Base-by-base conservation (phyloP, 2,329 filamentous ascomycete genomes). In the Trichoderma cornu-damae region DNA sequence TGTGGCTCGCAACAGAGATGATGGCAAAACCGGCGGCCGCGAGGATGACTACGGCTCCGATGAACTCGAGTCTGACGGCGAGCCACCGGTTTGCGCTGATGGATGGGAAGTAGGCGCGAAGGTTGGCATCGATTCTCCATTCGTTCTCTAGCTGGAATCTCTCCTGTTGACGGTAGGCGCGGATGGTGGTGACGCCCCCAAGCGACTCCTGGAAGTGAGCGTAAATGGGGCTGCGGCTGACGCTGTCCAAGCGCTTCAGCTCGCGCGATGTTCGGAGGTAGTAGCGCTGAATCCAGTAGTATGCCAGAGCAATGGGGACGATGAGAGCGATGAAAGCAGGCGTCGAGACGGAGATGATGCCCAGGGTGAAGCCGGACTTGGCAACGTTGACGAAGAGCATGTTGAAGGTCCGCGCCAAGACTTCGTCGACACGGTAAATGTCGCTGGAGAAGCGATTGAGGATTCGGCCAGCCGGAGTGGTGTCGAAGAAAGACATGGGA, bases 401-500 rank as follows among this genome's bases (percentile, higher is more conserved):
- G 74, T 97, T 97, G 79, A 99, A 99, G 12, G 91, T 96, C 63
- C 95, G 87, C 62, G 94, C 93, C 65, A 99, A 82, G 40, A 97
- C 89, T 76, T 99, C 90, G 69, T 96, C 91, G 32, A 97, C 87
- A 58, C 82, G 81, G 72, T 91, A 90, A 59, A 90, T 86, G 69
- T 92, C 86, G 73, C 85, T 85, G 14, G 93, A 97, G 72, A 99
- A 99, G 55, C 94, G 83, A 72, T 99, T 99, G 59, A 99, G 78
- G 66, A 99, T 96, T 58, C 95, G 86, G n/a, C 94, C 94, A 61
- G 92, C 88, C 2, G 94, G 94, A 1, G 94, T 99, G 0, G 92
- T 96, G 71, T 99, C 95, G 66, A 99, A 99, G 75, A 99, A 99
- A 65, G 86, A 94, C 94, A 99, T 99, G 55, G 94, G 95, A 35